A percentile compares a stretch with the other conserved stretches of the same genome.
phyloP scores from a whole-genome alignment of 345 rosid genomes.

The Hirschfeldia incana region DNA sequence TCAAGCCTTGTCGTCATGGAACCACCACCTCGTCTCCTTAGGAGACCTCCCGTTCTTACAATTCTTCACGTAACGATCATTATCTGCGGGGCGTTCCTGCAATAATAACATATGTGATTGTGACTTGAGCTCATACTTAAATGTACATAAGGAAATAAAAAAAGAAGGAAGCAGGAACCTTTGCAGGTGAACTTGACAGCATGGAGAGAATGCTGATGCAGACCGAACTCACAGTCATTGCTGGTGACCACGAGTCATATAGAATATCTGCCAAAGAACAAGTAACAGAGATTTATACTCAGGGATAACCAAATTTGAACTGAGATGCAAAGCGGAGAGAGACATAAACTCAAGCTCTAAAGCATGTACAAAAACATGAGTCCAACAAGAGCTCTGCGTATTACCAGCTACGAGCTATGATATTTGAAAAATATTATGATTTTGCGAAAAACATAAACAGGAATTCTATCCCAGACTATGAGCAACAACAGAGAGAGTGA shows the following conservation, averaged over 20 bases:
- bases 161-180: slow-evolving; percentile 48
- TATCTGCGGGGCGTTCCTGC: slow-evolving; percentile 97
- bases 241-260: slow-evolving; percentile 99
- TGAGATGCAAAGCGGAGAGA: background rate
- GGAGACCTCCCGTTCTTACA: slow-evolving; percentile 96
- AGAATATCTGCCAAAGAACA: slow-evolving; percentile 67
- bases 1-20: slow-evolving; percentile 91
- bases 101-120: background rate
- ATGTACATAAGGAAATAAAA: background rate
- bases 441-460: background rate
- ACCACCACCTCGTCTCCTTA: slow-evolving; percentile 99
- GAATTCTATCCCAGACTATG: background rate
- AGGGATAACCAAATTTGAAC: background rate
- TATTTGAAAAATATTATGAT: background rate
- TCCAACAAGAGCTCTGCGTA: background rate
- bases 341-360: background rate
- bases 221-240: slow-evolving; percentile 94
- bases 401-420: background rate
- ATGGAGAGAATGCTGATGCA: slow-evolving; percentile 98
- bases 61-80: slow-evolving; percentile 93
- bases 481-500: background rate
- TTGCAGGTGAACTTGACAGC: slow-evolving; percentile 94
- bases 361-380: background rate
- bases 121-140: background rate
- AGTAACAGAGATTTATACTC: background rate